These are phyloP conservation scores for Trifolium dubium DNA, from an alignment of 306 rosid genomes.

Conservation along the genomic window DNA sequence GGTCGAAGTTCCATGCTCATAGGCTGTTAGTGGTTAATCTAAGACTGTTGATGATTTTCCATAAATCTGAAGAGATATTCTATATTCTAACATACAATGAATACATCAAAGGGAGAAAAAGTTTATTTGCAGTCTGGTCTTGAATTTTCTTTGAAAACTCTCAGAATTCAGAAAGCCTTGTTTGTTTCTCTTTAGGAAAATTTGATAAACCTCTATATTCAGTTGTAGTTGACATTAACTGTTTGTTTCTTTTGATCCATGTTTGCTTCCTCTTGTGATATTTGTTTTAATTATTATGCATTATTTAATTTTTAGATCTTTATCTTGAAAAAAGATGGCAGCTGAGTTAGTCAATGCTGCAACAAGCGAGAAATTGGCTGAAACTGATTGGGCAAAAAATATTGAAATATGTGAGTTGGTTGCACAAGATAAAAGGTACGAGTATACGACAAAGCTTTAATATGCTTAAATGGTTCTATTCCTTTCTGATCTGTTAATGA, in stretches of 20 bases:
- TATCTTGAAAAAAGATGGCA: constrained; percentile 66
- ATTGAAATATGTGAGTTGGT: constrained; percentile 90
- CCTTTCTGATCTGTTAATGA: constrained; percentile 35
- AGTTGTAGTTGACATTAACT: constrained; percentile 20
- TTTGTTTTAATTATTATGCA: constrained; percentile 7
- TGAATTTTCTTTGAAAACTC: constrained; percentile 9
- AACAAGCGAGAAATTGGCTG: constrained; percentile 77
- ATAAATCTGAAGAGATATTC: constrained; percentile 14
- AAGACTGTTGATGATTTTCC: constrained; percentile 6
- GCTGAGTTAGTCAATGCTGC: constrained; percentile 84
- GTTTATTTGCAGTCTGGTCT: constrained; percentile 33
- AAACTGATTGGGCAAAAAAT: constrained; percentile 87
- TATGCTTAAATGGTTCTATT: constrained; percentile 7
- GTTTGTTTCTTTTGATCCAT: constrained; percentile 15
- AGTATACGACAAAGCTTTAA: not conserved
- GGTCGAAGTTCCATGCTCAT: not conserved
- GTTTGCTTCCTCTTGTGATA: constrained; percentile 28
- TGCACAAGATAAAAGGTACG: constrained; percentile 82
- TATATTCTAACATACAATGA: not conserved
- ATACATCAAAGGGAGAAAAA: constrained; percentile 14
- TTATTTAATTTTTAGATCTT: constrained; percentile 34
- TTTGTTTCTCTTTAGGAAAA: constrained; percentile 12
- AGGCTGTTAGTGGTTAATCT: constrained; percentile 10
- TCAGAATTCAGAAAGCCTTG: constrained; percentile 2
- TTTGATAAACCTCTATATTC: constrained; percentile 23